Evolutionary conservation across 2,329 filamentous ascomycete genomes (phyloP).

Genomic region (Juglanconis sp.): DNA sequence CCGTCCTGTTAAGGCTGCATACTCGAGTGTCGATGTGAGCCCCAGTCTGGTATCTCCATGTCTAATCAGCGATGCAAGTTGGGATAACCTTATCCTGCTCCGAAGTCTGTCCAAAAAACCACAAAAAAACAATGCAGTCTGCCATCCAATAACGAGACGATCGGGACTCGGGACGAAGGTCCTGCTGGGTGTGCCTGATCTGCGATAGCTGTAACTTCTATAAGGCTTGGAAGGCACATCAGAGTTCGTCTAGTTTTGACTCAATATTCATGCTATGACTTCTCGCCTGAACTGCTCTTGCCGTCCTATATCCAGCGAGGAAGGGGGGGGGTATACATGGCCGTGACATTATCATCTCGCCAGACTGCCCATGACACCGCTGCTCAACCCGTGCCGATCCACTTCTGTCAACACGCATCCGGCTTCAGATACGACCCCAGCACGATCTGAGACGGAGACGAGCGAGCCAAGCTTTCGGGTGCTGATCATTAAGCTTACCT

Average conservation of each 20-base stretch:
- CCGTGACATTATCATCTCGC: background rate
- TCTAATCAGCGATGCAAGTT: background rate
- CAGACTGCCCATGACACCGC: background rate
- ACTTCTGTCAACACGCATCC: background rate
- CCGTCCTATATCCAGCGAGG: background rate
- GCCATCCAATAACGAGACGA: background rate
- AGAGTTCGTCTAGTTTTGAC: background rate
- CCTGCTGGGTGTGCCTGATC: background rate
- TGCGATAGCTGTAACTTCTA: background rate
- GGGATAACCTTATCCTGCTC: background rate
- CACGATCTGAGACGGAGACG: background rate
- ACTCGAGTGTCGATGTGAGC: background rate
- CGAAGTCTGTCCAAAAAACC: background rate
- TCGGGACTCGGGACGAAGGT: background rate
- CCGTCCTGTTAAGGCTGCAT: background rate
- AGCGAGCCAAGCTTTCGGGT: background rate
- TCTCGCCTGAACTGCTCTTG: background rate
- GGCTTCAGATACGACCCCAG: background rate
- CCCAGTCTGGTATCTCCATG: too few relatives aligned
- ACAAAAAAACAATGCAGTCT: too few relatives aligned
- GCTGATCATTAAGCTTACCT: background rate
- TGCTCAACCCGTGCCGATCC: background rate
- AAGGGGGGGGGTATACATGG: too few relatives aligned
- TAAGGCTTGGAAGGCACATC: background rate
- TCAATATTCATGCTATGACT: background rate